These are phyloP conservation scores for Hypomontagnella monticulosa DNA, from an alignment of 495 filamentous ascomycete species.

Conservation along the genomic window DNA sequence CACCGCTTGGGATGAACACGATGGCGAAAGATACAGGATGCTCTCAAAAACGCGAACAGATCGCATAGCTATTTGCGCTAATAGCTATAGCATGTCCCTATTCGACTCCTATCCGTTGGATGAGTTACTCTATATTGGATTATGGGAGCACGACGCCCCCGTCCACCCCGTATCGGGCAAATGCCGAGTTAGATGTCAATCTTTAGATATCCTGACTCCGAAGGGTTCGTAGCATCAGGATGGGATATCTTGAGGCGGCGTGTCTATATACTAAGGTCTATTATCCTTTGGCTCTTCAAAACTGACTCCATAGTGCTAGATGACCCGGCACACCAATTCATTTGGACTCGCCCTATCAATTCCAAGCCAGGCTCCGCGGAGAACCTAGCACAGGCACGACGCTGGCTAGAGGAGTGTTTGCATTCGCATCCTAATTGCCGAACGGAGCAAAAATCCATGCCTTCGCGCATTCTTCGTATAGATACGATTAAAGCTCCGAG, in stretches of 20 bases:
- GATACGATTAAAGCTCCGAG: background rate
- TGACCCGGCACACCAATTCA: conserved; percentile 3
- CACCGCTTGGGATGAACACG: background rate
- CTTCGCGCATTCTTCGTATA: conserved; percentile 4
- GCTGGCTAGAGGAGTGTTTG: conserved; percentile 6
- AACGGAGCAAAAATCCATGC: conserved; percentile 6
- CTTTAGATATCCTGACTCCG: conserved; percentile 3
- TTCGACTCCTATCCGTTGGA: conserved; percentile 3
- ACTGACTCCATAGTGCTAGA: background rate
- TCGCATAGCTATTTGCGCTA: background rate
- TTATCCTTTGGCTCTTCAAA: background rate
- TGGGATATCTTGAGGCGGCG: background rate
- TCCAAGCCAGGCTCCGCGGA: background rate
- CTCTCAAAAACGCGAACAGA: conserved; percentile 3
- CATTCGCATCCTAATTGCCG: conserved; percentile 7
- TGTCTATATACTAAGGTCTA: no score
- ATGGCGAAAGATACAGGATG: background rate
- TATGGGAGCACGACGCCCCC: conserved; percentile 4
- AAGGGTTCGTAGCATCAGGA: background rate
- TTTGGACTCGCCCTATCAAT: conserved; percentile 12
- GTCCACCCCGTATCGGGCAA: background rate
- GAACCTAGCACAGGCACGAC: conserved; percentile 3
- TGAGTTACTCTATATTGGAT: conserved; percentile 5
- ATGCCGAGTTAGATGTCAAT: background rate
- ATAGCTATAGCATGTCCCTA: conserved; percentile 12